Evolutionary conservation across 768 basidiomycete genomes (phyloP).

Genomic region (Panellus pusillus): DNA sequence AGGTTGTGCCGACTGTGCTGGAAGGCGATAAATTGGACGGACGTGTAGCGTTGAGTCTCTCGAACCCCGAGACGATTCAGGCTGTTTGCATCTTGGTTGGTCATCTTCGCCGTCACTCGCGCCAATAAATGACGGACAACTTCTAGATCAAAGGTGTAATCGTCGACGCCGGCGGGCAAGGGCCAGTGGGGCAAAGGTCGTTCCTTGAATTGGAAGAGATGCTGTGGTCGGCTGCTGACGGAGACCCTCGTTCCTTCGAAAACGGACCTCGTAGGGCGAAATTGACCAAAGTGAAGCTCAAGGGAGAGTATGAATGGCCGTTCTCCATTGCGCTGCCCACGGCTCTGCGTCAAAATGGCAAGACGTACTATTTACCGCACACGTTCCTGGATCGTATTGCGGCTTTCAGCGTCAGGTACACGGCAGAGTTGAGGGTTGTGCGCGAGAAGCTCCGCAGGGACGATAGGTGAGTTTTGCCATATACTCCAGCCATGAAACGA

Average conservation of each 20-base stretch:
- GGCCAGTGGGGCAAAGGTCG: neutral
- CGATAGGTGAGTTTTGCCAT: slow-evolving; percentile 11
- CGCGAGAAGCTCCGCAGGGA: slow-evolving; percentile 18
- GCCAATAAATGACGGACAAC: neutral
- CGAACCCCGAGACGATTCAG: slow-evolving; percentile 13
- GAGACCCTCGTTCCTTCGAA: slow-evolving; percentile 8
- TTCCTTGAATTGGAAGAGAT: slow-evolving; percentile 12
- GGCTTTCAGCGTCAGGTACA: slow-evolving; percentile 12
- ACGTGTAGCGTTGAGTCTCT: slow-evolving; percentile 4
- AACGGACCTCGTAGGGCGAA: neutral
- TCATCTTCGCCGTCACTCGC: neutral
- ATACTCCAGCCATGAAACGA: neutral
- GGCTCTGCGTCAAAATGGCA: neutral
- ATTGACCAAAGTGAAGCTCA: slow-evolving; percentile 3
- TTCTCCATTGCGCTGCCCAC: slow-evolving; percentile 7
- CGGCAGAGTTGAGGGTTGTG: slow-evolving; percentile 12
- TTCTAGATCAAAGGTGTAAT: slow-evolving; percentile 13
- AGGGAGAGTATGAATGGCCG: slow-evolving; percentile 19
- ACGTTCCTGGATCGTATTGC: slow-evolving; percentile 14
- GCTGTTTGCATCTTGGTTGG: slow-evolving; percentile 12
- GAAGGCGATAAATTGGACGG: slow-evolving; percentile 12
- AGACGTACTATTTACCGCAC: slow-evolving; percentile 14
- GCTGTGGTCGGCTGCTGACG: slow-evolving; percentile 14
- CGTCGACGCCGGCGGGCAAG: neutral
- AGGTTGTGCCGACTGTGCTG: slow-evolving; percentile 5